Percentiles rank a stretch among this genome's conserved stretches.
Conservation (phyloP, 169 alveolate genomes). For the Cryptosporidium viatorum region DNA sequence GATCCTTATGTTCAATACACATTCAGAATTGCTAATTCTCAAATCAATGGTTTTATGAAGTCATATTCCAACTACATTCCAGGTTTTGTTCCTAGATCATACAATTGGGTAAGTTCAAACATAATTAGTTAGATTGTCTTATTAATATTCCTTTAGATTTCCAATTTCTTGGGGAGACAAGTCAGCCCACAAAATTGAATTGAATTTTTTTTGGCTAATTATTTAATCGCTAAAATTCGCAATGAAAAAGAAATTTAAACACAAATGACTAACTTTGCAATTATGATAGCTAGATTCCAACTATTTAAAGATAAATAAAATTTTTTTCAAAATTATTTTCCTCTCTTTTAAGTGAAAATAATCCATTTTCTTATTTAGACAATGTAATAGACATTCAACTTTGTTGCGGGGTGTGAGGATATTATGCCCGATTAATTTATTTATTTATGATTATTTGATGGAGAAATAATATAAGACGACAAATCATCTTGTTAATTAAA, state of each 20-base stretch:
- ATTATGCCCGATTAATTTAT: background rate
- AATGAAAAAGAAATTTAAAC: background rate
- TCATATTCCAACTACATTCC: constrained; percentile 47
- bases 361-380: background rate
- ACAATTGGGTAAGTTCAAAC: constrained; percentile 59
- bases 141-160: background rate
- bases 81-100: constrained; percentile 22
- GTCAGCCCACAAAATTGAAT: background rate
- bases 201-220: background rate
- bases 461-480: background rate
- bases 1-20: constrained; percentile 61
- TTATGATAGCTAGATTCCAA: background rate
- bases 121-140: background rate
- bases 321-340: background rate
- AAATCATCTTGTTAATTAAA: background rate
- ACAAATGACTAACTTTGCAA: background rate
- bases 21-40: constrained; percentile 21
- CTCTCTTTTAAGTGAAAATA: background rate
- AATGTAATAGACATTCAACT: constrained; percentile 19
- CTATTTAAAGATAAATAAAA: background rate
- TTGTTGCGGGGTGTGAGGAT: constrained; percentile 31
- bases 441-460: constrained; percentile 4
- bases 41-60: constrained; percentile 6
- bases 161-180: background rate
- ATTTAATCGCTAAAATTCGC: background rate